Conservation (phyloP, 163 green algal species). For the Prototheca cutis region DNA sequence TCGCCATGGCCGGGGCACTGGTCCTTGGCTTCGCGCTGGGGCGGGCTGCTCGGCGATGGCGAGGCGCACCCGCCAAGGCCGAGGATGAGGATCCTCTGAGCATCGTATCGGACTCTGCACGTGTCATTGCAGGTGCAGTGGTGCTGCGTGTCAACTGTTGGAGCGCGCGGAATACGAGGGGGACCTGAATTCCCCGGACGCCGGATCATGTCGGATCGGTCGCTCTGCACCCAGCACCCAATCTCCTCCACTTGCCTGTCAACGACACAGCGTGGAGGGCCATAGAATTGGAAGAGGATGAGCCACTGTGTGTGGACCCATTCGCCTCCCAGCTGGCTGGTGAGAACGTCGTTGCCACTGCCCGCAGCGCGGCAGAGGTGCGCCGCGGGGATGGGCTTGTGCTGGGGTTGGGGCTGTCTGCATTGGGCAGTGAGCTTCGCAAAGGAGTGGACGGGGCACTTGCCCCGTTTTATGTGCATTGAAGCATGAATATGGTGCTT, state of each 20-base stretch:
- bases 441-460: too few species aligned
- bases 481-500: too few species aligned
- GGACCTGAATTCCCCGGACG: too few species aligned
- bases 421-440: too few species aligned
- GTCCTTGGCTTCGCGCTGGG: background rate
- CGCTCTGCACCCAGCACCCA: background rate
- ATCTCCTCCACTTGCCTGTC: background rate
- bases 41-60: background rate
- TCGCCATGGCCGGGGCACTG: background rate
- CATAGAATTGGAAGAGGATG: background rate
- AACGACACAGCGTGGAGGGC: background rate
- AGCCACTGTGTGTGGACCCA: conserved; percentile 1
- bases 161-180: too few species aligned
- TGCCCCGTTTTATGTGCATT: too few species aligned
- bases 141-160: background rate
- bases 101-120: background rate
- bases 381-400: too few species aligned
- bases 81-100: background rate
- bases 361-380: background rate
- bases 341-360: background rate
- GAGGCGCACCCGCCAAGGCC: too few species aligned
- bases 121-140: conserved; percentile 1
- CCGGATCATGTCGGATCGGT: too few species aligned
- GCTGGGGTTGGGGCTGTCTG: too few species aligned
- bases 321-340: background rate